These are phyloP conservation scores for Penicillium waksmanii DNA, from an alignment of 495 filamentous ascomycete species.

Conservation along the genomic window DNA sequence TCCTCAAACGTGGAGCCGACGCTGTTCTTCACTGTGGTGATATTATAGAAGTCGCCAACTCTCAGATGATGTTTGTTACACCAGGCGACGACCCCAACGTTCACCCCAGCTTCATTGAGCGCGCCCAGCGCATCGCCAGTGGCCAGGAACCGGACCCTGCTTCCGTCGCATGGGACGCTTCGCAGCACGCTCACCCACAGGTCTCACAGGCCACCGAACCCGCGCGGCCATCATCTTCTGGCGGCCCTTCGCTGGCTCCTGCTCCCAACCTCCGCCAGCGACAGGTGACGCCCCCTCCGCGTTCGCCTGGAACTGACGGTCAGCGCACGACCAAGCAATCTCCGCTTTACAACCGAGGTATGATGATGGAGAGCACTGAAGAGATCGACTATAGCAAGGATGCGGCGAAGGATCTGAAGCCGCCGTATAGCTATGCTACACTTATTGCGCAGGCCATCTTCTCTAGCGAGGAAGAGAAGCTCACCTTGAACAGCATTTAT, in stretches of 20 bases:
- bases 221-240: constrained; percentile 31
- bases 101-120: constrained; percentile 55
- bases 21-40: constrained; percentile 76
- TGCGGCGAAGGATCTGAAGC: constrained; percentile 84
- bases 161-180: constrained; percentile 38
- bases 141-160: constrained; percentile 44
- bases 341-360: constrained; percentile 63
- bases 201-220: constrained; percentile 35
- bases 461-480: constrained; percentile 77
- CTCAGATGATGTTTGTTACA: constrained; percentile 97
- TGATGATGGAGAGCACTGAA: constrained; percentile 75
- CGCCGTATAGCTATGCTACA: constrained; percentile 93
- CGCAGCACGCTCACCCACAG: constrained; percentile 45
- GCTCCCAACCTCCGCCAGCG: constrained; percentile 71
- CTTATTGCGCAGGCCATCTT: constrained; percentile 96
- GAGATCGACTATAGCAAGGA: constrained; percentile 86
- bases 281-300: constrained; percentile 67
- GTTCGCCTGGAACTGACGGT: constrained; percentile 47
- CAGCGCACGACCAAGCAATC: constrained; percentile 59
- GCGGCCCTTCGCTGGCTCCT: constrained; percentile 65
- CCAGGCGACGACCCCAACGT: constrained; percentile 69
- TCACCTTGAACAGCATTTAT: constrained; percentile 89
- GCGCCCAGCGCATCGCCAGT: constrained; percentile 49
- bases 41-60: constrained; percentile 85
- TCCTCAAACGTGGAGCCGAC: constrained; percentile 66